Conservation (phyloP, 2,329 filamentous ascomycete genomes). For the Boeremia exigua region DNA sequence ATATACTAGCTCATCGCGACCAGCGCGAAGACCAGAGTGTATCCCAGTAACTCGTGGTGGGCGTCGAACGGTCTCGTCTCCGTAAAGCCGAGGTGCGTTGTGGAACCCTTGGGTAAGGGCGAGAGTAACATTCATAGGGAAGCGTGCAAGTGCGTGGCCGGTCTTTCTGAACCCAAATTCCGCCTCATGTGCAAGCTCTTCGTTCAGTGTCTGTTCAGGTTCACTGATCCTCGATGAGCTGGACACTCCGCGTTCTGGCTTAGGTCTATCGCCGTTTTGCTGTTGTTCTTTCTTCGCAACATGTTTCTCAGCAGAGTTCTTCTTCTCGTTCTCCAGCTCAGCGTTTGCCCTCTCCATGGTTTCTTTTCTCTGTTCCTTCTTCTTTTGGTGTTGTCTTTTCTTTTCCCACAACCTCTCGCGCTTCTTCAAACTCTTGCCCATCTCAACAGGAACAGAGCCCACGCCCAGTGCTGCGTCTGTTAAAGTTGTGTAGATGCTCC, state of each 20-base stretch:
- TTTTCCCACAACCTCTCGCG: slow-evolving; percentile 59
- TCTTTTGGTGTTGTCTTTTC: slow-evolving; percentile 48
- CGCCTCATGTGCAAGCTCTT: slow-evolving; percentile 56
- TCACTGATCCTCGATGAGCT: slow-evolving; percentile 40
- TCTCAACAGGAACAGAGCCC: slow-evolving; percentile 66
- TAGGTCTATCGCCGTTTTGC: slow-evolving; percentile 22
- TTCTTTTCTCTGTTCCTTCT: slow-evolving; percentile 35
- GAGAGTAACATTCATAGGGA: slow-evolving; percentile 67
- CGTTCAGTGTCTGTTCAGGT: slow-evolving; percentile 40
- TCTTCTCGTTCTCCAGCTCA: slow-evolving; percentile 1
- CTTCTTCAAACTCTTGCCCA: slow-evolving; percentile 65
- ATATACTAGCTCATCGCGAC: slow-evolving; percentile 66
- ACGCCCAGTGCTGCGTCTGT: slow-evolving; percentile 68
- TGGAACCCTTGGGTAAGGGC: slow-evolving; percentile 73
- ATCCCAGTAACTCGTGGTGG: slow-evolving; percentile 70
- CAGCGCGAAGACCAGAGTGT: slow-evolving; percentile 65
- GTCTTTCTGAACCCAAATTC: slow-evolving; percentile 60
- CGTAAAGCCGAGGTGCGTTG: slow-evolving; percentile 73
- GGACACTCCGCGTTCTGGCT: slow-evolving; percentile 30
- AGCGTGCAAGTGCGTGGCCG: slow-evolving; percentile 59
- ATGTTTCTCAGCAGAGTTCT: slow-evolving; percentile 16
- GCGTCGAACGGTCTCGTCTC: slow-evolving; percentile 71
- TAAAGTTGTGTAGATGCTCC: slow-evolving; percentile 65
- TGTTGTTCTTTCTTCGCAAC: slow-evolving; percentile 17
- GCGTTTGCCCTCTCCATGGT: slow-evolving; percentile 29